Evolutionary conservation across 2,329 filamentous ascomycete species (phyloP), one percentile per base, ranked within the genome.

Genomic region (Ascosphaera apis): DNA sequence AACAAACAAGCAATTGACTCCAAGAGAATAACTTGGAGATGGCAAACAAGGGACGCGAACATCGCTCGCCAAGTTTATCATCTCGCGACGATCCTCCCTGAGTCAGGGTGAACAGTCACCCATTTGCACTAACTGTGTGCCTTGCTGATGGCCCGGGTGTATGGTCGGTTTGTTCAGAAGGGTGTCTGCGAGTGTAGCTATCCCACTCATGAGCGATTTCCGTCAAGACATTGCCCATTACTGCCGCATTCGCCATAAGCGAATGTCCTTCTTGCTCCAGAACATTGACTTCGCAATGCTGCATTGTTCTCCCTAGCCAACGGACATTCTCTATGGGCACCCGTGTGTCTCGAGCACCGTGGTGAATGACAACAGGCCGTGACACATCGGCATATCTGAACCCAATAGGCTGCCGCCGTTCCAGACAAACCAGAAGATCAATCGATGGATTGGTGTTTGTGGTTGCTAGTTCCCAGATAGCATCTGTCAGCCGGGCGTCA

Each of bases 301-400:
- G 72, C 84, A 98, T 95, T 31, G 79, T 79, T 55, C 84, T 84
- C 39, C 83, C 84, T 5, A 98, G 66, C 88, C 88, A 98, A 44
- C 76, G 69, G 15, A 93, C 82, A 48, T 98, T 98, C 39, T 92
- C 88, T 11, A 92, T 77, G 0, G 88, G 88, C 1, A 98, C 88
- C 16, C 88, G 70, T 4, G 77, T 83, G 49, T 98, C 88, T 46
- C 79, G 74, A 48, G 72, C 81, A 27, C 88, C 88, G 52, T 98
- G 88, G 48, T 93, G 86, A 43, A 98, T 92, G 16, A 93, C 76
- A 0, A 95, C 79, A 0, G 81, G 71, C 6, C 83, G 71, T 4
- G 78, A 91, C 44, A 98, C 92, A 51, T 98, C 88, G 13, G 92
- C 86, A 50, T 98, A 98, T 35, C 84, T 73, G 58, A 98, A 98